Evolutionary conservation across 1,284 basidiomycete species (phyloP).

Genomic region (Megacollybia platyphylla): DNA sequence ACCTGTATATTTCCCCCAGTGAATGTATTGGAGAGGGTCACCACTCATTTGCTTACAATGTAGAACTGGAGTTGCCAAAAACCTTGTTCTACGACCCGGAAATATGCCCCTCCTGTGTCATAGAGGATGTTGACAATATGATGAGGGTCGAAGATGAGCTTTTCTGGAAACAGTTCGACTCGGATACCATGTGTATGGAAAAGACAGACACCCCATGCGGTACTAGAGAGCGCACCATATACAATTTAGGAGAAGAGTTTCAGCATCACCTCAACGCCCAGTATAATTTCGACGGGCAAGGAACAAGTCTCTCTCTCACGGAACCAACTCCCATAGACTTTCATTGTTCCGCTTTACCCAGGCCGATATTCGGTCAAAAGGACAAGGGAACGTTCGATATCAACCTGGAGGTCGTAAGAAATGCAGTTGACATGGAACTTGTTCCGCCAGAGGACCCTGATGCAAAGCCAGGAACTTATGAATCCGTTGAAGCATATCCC

Average conservation of each 20-base stretch:
- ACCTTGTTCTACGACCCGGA: conserved; percentile 8
- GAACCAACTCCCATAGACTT: background rate
- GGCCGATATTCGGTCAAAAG: background rate
- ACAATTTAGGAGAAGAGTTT: background rate
- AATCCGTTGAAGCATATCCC: background rate
- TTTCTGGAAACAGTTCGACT: background rate
- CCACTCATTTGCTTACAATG: conserved; percentile 14
- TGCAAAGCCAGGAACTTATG: background rate
- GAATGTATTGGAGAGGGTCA: conserved; percentile 10
- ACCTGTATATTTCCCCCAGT: conserved; percentile 12
- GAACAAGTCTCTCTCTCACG: too few species aligned
- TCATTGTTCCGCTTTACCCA: background rate
- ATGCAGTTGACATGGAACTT: background rate
- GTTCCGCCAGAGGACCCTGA: background rate
- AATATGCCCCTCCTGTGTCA: conserved; percentile 7
- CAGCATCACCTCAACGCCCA: background rate
- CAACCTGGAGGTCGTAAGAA: too few species aligned
- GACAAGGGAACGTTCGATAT: background rate
- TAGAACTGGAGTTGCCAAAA: conserved; percentile 13
- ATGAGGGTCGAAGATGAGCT: conserved; percentile 1
- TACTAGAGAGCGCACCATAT: background rate
- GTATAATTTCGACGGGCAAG: background rate
- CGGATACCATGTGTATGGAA: background rate
- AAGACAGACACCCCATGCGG: background rate
- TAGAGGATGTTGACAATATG: conserved; percentile 3